These are phyloP conservation scores for Ceratobasidium sp. DNA, from an alignment of 1,284 basidiomycete genomes.

Conservation along the genomic window DNA sequence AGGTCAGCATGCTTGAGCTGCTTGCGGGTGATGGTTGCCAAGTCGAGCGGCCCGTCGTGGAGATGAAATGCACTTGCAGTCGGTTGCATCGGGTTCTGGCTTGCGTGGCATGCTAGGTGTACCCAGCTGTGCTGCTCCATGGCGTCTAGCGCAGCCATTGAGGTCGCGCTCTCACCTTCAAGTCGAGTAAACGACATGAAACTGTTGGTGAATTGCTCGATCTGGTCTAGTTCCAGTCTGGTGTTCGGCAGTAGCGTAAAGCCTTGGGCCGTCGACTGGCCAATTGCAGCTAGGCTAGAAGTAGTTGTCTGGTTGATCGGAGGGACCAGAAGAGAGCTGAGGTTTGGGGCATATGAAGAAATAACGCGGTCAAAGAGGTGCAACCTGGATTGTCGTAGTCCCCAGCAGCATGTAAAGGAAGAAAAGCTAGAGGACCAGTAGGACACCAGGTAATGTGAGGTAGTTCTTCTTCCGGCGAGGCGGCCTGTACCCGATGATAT, in stretches of 20 bases:
- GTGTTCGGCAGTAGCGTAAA: background rate
- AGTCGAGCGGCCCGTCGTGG: constrained; percentile 6
- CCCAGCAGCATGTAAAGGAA: constrained; percentile 19
- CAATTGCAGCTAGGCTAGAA: background rate
- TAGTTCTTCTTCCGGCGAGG: background rate
- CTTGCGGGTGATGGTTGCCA: constrained; percentile 19
- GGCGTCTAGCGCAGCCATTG: background rate
- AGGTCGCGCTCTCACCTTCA: background rate
- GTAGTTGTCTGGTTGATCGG: background rate
- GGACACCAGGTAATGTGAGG: constrained; percentile 18
- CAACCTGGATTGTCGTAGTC: too few species aligned
- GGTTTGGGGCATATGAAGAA: constrained; percentile 13
- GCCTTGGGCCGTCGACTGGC: background rate
- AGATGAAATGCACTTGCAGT: background rate
- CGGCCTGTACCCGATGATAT: background rate
- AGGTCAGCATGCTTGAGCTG: background rate
- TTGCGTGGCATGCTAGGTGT: constrained; percentile 33
- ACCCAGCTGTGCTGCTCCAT: background rate
- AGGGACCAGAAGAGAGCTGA: background rate
- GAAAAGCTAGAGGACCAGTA: constrained; percentile 13
- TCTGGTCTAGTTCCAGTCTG: background rate
- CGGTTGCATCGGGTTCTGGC: constrained; percentile 25
- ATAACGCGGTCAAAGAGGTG: background rate
- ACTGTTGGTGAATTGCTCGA: background rate
- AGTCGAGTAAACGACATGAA: background rate